phyloP scores from a whole-genome alignment of 257 asterid genomes.

The Solanum bukasovii region DNA sequence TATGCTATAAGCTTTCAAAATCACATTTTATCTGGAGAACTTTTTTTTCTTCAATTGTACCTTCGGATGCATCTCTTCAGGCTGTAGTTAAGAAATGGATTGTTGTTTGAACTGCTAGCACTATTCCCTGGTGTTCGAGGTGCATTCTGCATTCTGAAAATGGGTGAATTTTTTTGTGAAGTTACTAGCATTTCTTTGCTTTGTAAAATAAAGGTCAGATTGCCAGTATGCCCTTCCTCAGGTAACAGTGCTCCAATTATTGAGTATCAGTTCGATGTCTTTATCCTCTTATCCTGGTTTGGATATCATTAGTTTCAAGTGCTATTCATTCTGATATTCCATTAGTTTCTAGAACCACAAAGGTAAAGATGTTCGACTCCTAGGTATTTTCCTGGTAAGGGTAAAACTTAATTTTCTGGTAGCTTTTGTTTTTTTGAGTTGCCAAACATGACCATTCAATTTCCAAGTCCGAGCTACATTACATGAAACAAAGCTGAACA shows the following conservation, averaged over 20 bases:
- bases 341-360: conserved; percentile 42
- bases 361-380: conserved; percentile 24
- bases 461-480: conserved; percentile 39
- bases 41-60: not conserved
- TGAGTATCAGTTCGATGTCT: not conserved
- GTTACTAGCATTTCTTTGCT: not conserved
- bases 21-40: not conserved
- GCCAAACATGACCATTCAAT: conserved; percentile 18
- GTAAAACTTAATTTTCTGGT: conserved; percentile 20
- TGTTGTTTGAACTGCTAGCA: not conserved
- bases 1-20: not conserved
- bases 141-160: not conserved
- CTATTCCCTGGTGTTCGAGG: not conserved
- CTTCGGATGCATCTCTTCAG: not conserved
- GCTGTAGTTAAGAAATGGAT: not conserved
- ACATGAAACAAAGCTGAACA: conserved; percentile 48
- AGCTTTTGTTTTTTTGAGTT: conserved; percentile 17
- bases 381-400: conserved; percentile 47
- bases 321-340: conserved; percentile 21
- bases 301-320: conserved; percentile 18
- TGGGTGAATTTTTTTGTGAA: not conserved
- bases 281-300: conserved; percentile 14
- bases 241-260: not conserved
- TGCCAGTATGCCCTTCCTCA: conserved; percentile 1
- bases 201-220: not conserved